Evolutionary conservation across 1,284 basidiomycete species (phyloP), one percentile per base, ranked within the genome.

Genomic region (Rhizoctonia solani): DNA sequence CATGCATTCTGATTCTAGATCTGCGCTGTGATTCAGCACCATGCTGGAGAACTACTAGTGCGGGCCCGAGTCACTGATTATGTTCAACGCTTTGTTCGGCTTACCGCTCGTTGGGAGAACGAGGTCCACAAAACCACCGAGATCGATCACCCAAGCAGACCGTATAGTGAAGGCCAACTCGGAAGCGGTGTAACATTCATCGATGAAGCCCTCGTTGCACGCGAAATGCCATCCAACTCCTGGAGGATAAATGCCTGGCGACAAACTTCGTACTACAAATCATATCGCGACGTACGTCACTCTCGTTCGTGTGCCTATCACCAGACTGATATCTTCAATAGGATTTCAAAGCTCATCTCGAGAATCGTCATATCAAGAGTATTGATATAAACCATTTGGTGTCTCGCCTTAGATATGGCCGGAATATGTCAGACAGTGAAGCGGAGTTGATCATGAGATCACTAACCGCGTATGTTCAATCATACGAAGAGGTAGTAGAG

Each of bases 401-500:
- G 11, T 81, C 81, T 55, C 81, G 90, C 4, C 77, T 95, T 47
- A 81, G 88, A 14, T 80, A 85, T 67, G 83, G 81, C 4, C 87
- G 85, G 73, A 81, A 80, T 50, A 80, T 94, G 75, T 72, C 81
- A 0, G 82, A 85, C 66, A 74, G 78, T 1, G 92, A 98, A 77
- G 85, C 85, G 0, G 84, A 89, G 70, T 73, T 87, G 34, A 94
- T 98, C 71, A 88, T 92, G 78, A 81, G 84, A 13, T 85, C 86
- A 1, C 77, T 98, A 8, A 84, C 86, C 0, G 84, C 88, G 30
- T 84, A 83, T 67, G 81, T 92, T 39, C 84, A 83, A 70, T 83
- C 85, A 0, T 93, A 96, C 73, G 92, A 95, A 61, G 91, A 97
- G 77, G 88, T 95, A 1, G 83, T 92, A 4, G 94, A 98, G 84